A percentile compares a stretch with the other conserved stretches of the same genome.
Conservation (phyloP, 352 stramenopile species). For the Pythium dissimile region DNA sequence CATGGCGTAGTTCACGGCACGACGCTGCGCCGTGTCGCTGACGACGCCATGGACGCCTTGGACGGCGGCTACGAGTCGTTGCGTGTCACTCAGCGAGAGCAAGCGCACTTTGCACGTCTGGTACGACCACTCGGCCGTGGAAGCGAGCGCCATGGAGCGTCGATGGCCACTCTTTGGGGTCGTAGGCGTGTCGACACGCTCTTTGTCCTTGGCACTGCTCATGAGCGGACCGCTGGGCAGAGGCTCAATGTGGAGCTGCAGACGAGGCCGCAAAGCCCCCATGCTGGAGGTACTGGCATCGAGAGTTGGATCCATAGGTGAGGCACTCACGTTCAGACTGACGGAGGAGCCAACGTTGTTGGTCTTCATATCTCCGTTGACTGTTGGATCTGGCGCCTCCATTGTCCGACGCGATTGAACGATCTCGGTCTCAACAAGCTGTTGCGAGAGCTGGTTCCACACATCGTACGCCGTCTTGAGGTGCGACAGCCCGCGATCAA, state of each 20-base stretch:
- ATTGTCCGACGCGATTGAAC: constrained; percentile 12
- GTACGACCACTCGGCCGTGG: constrained; percentile 26
- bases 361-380: too few species aligned
- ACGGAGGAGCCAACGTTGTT: too few species aligned
- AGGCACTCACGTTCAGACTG: too few species aligned
- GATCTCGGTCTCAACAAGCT: constrained; percentile 21
- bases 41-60: constrained; percentile 31
- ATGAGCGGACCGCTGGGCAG: constrained; percentile 15
- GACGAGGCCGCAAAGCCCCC: constrained; percentile 18
- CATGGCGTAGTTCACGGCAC: constrained; percentile 31
- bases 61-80: constrained; percentile 34
- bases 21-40: constrained; percentile 22
- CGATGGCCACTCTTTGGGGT: constrained; percentile 13
- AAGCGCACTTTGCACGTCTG: constrained; percentile 35
- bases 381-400: neutral
- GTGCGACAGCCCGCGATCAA: constrained; percentile 10
- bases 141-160: constrained; percentile 17
- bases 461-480: constrained; percentile 20
- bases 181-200: constrained; percentile 5
- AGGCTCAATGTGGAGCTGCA: constrained; percentile 27
- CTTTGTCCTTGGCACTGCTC: constrained; percentile 15
- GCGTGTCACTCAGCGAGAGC: constrained; percentile 27
- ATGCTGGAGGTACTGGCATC: neutral
- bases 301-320: too few species aligned
- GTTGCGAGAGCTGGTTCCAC: constrained; percentile 22